Evolutionary conservation across 2,329 filamentous ascomycete genomes (phyloP).

Genomic region (Pseudocercospora musae): DNA sequence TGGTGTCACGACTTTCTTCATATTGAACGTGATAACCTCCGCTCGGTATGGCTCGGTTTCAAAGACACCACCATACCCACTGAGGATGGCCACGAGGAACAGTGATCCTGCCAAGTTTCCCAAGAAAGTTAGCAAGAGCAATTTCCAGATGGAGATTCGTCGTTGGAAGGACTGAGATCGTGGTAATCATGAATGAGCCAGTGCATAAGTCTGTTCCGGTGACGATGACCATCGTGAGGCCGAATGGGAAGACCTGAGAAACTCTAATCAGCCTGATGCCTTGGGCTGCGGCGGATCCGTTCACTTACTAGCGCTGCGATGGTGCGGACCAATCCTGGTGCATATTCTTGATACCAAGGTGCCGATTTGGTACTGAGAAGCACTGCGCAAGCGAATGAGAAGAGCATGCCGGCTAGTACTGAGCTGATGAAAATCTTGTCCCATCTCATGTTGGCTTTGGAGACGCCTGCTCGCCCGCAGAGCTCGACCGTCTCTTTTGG

Average conservation of each 20-base stretch:
- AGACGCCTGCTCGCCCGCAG: conserved; percentile 48
- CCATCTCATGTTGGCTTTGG: conserved; percentile 52
- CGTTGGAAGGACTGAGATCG: conserved; percentile 45
- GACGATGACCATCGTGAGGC: conserved; percentile 33
- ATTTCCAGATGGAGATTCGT: conserved; percentile 28
- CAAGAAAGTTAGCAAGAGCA: conserved; percentile 32
- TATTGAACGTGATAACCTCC: conserved; percentile 47
- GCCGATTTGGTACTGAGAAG: conserved; percentile 27
- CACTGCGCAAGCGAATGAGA: conserved; percentile 50
- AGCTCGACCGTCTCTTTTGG: conserved; percentile 48
- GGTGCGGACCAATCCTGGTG: conserved; percentile 33
- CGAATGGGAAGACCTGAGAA: conserved; percentile 35
- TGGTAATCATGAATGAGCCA: conserved; percentile 40
- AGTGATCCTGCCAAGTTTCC: conserved; percentile 34
- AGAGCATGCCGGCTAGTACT: conserved; percentile 51
- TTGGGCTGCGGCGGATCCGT: not conserved
- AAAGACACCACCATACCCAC: conserved; percentile 33
- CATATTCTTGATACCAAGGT: conserved; percentile 36
- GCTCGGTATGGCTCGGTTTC: conserved; percentile 41
- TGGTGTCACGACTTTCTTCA: conserved; percentile 49
- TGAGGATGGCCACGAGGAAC: conserved; percentile 31
- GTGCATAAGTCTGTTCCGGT: conserved; percentile 37
- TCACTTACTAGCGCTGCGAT: conserved; percentile 26
- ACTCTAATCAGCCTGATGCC: not conserved
- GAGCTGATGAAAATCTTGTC: conserved; percentile 54